Conservation (phyloP, 2,329 filamentous ascomycete genomes). For the Aspergillus tubingensis region DNA sequence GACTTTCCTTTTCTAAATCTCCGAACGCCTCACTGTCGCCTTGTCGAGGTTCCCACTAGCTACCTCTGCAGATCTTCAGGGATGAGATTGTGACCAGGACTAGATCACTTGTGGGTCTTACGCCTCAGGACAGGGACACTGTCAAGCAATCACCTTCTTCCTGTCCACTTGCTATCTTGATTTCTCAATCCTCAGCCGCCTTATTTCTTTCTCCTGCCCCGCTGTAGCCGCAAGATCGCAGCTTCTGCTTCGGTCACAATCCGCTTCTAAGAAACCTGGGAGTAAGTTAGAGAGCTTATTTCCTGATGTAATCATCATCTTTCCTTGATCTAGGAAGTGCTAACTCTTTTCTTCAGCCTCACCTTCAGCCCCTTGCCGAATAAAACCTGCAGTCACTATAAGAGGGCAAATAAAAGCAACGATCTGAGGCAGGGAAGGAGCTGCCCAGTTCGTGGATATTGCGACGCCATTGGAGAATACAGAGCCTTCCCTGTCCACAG, state of each 20-base stretch:
- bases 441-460: background rate
- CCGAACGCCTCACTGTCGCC: slow-evolving; percentile 18
- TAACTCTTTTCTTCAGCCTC: background rate
- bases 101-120: slow-evolving; percentile 6
- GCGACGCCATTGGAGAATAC: background rate
- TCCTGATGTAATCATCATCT: background rate
- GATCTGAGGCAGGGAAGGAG: background rate
- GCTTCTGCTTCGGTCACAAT: background rate
- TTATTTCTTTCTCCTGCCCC: background rate
- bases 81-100: background rate
- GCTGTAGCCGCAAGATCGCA: background rate
- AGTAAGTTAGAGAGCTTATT: background rate
- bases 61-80: slow-evolving; percentile 6
- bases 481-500: background rate
- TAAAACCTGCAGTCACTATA: background rate
- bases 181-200: background rate
- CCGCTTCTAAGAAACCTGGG: no score
- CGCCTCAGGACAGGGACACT: background rate
- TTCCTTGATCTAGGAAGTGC: background rate
- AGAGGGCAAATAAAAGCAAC: background rate
- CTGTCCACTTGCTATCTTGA: background rate
- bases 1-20: background rate
- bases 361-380: background rate
- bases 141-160: background rate
- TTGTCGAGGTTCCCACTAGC: slow-evolving; percentile 8